These are phyloP conservation scores for Yamadazyma blattariae DNA, from an alignment of 1,139 yeast genomes.

Conservation along the genomic window DNA sequence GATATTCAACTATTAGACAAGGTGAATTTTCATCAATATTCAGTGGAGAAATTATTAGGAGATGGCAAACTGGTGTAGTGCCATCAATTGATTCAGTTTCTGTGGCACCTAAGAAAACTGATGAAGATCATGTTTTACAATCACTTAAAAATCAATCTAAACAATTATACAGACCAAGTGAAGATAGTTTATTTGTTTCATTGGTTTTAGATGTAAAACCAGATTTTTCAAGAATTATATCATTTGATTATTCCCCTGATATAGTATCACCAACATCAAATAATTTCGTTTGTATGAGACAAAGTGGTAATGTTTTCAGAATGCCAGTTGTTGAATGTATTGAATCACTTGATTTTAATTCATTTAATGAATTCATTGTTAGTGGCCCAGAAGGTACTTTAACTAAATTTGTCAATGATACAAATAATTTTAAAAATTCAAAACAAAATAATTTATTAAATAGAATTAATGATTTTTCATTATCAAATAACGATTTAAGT, in stretches of 20 bases:
- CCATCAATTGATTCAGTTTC: conserved; percentile 14
- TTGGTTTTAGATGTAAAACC: conserved; percentile 74
- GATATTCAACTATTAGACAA: conserved; percentile 64
- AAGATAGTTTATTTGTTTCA: conserved; percentile 68
- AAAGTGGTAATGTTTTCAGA: conserved; percentile 81
- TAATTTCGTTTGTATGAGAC: conserved; percentile 77
- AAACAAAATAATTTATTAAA: conserved; percentile 8
- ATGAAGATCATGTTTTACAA: conserved; percentile 13
- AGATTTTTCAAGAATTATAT: conserved; percentile 75
- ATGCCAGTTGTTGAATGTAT: conserved; percentile 75
- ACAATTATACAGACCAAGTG: conserved; percentile 34
- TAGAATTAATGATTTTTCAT: conserved; percentile 17
- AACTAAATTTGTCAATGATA: conserved; percentile 34
- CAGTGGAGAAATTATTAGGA: conserved; percentile 70
- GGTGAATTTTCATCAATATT: conserved; percentile 82
- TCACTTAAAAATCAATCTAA: conserved; percentile 35
- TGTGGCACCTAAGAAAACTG: background rate
- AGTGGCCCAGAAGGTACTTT: conserved; percentile 62
- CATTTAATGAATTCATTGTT: conserved; percentile 66
- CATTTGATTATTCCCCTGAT: conserved; percentile 80
- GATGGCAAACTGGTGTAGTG: conserved; percentile 76
- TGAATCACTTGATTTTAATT: conserved; percentile 61
- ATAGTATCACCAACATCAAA: conserved; percentile 42
- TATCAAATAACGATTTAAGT: conserved; percentile 19
- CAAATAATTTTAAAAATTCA: conserved; percentile 8